These are phyloP conservation scores for Lupinus albus DNA, from an alignment of 306 rosid genomes.

Conservation along the genomic window DNA sequence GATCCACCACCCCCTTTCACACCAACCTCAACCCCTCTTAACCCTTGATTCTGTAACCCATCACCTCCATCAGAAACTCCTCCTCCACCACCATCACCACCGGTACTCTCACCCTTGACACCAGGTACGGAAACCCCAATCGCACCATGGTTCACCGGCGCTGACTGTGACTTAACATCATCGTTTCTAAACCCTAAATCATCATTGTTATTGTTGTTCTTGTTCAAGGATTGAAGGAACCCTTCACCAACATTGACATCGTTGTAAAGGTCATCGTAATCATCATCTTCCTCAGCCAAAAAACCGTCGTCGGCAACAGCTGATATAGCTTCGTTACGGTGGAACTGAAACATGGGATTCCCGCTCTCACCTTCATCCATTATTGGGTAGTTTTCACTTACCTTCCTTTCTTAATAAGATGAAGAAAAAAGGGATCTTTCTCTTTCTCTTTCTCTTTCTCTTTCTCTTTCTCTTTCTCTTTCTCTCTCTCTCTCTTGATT, in stretches of 20 bases:
- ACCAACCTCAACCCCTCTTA: conserved; percentile 52
- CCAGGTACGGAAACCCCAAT: conserved; percentile 55
- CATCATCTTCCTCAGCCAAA: conserved; percentile 86
- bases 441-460: background rate
- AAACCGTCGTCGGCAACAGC: conserved; percentile 94
- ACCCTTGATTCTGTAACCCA: conserved; percentile 68
- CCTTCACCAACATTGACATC: conserved; percentile 97
- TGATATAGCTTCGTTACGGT: conserved; percentile 96
- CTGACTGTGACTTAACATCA: conserved; percentile 51
- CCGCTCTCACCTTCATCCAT: conserved; percentile 75
- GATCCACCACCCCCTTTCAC: conserved; percentile 33
- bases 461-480: background rate
- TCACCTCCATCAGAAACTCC: conserved; percentile 53
- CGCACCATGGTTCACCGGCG: conserved; percentile 29
- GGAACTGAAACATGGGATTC: conserved; percentile 87
- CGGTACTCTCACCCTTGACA: conserved; percentile 40
- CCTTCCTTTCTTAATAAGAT: background rate
- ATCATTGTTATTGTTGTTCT: conserved; percentile 48
- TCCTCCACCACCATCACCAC: conserved; percentile 36
- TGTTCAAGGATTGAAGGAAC: conserved; percentile 76
- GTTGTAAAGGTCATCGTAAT: conserved; percentile 93
- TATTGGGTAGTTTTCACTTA: background rate
- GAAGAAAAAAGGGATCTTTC: background rate
- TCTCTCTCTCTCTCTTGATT: background rate
- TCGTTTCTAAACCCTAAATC: conserved; percentile 61